Percentiles rank a stretch among this genome's conserved stretches.
Conservation (phyloP, 768 basidiomycete genomes). For the Atractiella rhizophila region DNA sequence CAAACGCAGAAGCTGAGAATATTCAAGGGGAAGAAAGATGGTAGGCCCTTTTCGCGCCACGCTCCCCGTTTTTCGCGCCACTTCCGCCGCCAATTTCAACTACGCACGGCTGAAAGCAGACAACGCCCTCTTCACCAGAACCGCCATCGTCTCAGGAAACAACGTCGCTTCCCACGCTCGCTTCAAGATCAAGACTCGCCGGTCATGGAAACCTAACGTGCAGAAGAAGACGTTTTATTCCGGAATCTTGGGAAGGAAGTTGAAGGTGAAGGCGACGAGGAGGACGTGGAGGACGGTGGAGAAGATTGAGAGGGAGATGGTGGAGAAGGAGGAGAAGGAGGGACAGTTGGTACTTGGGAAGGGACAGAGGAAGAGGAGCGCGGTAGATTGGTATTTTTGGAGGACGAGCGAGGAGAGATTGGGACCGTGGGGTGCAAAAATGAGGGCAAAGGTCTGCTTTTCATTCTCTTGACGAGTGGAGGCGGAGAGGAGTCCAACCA, state of each 20-base stretch:
- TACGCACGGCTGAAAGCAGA: too few relatives aligned
- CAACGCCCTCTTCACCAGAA: too few relatives aligned
- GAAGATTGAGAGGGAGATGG: constrained; percentile 40
- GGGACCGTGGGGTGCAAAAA: too few relatives aligned
- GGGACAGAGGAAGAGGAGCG: constrained; percentile 10
- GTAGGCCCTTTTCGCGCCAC: too few relatives aligned
- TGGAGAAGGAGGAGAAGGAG: background rate
- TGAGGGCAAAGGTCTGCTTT: too few relatives aligned
- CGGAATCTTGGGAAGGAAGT: constrained; percentile 32
- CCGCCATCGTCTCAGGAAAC: constrained; percentile 37
- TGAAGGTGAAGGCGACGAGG: constrained; percentile 48
- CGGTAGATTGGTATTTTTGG: background rate
- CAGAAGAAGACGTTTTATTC: constrained; percentile 50
- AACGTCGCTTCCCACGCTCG: constrained; percentile 54
- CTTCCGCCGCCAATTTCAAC: too few relatives aligned
- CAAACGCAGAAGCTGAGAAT: too few relatives aligned
- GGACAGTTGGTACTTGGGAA: constrained; percentile 1
- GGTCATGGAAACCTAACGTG: constrained; percentile 69
- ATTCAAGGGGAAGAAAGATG: too few relatives aligned
- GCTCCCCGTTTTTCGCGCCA: too few relatives aligned
- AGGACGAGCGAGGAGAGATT: too few relatives aligned
- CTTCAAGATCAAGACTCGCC: constrained; percentile 62
- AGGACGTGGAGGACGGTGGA: constrained; percentile 55
- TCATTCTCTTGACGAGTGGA: too few relatives aligned
- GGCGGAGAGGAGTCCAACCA: too few relatives aligned